Evolutionary conservation across 768 basidiomycete species (phyloP).

Genomic region (Tricholoma sp.): DNA sequence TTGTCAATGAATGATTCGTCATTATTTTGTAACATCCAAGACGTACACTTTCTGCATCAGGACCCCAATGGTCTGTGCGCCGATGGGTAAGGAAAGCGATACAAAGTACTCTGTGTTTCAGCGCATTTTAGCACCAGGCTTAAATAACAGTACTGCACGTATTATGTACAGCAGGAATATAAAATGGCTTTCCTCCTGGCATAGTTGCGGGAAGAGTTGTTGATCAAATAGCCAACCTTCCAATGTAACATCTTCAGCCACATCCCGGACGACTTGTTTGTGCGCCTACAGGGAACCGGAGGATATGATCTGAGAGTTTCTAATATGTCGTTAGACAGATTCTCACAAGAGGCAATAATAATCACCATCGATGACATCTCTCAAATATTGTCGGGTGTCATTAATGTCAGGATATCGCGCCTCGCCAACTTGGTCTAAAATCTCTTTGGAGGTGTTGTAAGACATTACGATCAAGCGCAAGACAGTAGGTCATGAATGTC

Average conservation of each 20-base stretch:
- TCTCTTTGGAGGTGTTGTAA: background rate
- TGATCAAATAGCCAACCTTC: too few relatives aligned
- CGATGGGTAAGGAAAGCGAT: background rate
- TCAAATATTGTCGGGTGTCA: too few relatives aligned
- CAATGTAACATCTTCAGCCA: too few relatives aligned
- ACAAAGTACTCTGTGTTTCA: background rate
- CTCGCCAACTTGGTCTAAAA: background rate
- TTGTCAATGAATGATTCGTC: background rate
- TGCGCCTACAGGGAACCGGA: too few relatives aligned
- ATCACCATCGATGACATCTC: too few relatives aligned
- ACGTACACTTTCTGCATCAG: background rate
- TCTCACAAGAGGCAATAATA: too few relatives aligned
- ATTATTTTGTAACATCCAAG: background rate
- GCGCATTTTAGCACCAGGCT: background rate
- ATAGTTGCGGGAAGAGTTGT: too few relatives aligned
- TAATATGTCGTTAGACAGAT: too few relatives aligned
- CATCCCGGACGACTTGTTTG: too few relatives aligned
- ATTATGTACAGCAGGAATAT: too few relatives aligned
- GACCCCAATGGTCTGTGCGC: background rate
- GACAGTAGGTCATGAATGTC: background rate
- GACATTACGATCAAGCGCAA: background rate
- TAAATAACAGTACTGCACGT: background rate
- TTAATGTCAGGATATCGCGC: background rate
- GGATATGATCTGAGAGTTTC: too few relatives aligned
- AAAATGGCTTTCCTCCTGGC: too few relatives aligned